Evolutionary conservation across 768 basidiomycete genomes (phyloP), one percentile per base, ranked within the genome.

Genomic region (Lentinula detonsa): DNA sequence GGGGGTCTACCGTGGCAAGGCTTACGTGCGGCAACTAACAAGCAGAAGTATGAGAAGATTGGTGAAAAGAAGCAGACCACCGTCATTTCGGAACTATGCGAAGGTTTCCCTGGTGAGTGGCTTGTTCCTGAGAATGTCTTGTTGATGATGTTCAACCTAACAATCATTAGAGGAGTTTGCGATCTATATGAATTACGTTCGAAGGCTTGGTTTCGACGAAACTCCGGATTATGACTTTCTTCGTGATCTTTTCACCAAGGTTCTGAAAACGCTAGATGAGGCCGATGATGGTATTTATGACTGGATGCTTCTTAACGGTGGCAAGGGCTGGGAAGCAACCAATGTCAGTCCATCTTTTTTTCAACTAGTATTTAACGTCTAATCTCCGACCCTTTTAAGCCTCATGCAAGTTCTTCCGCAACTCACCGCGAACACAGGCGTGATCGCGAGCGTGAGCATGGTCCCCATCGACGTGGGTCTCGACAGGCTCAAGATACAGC

Each of bases 21-120:
- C 50, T 79, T 99, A 64, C 87, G 95, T 69, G 97, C 96, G 21
- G 95, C 95, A 8, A 99, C 96, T 1, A 98, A 99, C 81, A 98
- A 98, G 78, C 96, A 98, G 74, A 98, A 98, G 78, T 99, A 99
- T 72, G 97, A 99, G 76, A 98, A 98, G 80, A 99, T 99, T 66
- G 97, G 96, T 52, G 97, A 97, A 78, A 98, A 98, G 83, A 99
- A 94, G 77, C 96, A 98, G 74, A 90, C 85, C 7, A 97, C 96
- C 15, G 81, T 85, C 6, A 98, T 99, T 67, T 79, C 84, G 28
- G 96, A 99, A 72, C 77, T 99, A 37, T 96, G 95, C 67, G 96
- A 99, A 70, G 94, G 95, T 35, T 98, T 96, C 78, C 96, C 97
- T 64, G 94, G 91, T 95, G 64, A 69, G 83, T 76, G 42, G 57